Percentiles rank a stretch among this genome's conserved stretches.
These are phyloP conservation scores for Scheffersomyces illinoinensis DNA, from an alignment of 1,139 yeast genomes.

Conservation along the genomic window DNA sequence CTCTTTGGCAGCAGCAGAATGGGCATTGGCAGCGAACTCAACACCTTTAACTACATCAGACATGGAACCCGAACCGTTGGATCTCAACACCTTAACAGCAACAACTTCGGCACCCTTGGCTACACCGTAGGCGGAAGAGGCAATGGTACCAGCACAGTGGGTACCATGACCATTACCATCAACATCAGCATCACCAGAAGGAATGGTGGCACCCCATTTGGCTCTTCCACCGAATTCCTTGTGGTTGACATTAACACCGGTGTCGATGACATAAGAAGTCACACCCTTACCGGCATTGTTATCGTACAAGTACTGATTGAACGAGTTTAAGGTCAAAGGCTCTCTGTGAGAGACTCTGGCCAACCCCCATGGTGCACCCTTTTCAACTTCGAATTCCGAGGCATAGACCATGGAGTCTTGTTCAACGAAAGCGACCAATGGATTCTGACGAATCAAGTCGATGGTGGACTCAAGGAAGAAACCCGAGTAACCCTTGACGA, in stretches of 20 bases:
- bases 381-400: constrained; percentile 62
- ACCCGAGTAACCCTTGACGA: constrained; percentile 70
- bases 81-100: constrained; percentile 76
- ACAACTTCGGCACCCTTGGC: constrained; percentile 74
- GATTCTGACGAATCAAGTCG: constrained; percentile 67
- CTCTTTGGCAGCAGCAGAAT: constrained; percentile 55
- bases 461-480: constrained; percentile 71
- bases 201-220: constrained; percentile 88
- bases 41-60: constrained; percentile 82
- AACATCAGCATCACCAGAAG: constrained; percentile 73
- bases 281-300: constrained; percentile 89
- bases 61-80: constrained; percentile 79
- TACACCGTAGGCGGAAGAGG: constrained; percentile 72
- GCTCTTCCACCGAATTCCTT: constrained; percentile 92
- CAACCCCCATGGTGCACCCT: constrained; percentile 95
- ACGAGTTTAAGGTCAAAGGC: constrained; percentile 69
- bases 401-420: constrained; percentile 75
- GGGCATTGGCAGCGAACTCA: constrained; percentile 72
- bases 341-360: constrained; percentile 92
- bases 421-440: constrained; percentile 78
- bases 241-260: constrained; percentile 84
- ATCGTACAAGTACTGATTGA: constrained; percentile 85
- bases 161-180: constrained; percentile 98
- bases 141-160: constrained; percentile 87
- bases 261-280: constrained; percentile 88